Percentiles rank a stretch among this genome's conserved stretches.
These are phyloP conservation scores for Pistacia vera DNA, from an alignment of 345 rosid genomes.

Conservation along the genomic window DNA sequence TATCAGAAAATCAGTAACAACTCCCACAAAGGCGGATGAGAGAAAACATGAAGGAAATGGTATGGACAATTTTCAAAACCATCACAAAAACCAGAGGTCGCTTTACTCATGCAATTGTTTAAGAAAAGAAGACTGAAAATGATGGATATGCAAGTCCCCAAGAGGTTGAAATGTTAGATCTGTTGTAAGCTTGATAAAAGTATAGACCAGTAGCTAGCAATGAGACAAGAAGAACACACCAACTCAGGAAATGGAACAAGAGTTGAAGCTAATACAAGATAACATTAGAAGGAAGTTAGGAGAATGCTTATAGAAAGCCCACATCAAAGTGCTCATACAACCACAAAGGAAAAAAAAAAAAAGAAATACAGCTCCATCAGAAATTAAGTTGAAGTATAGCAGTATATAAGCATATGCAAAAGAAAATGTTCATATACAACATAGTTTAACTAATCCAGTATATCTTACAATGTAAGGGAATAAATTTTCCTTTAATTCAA, in stretches of 20 bases:
- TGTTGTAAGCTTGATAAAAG: background rate
- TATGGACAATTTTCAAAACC: background rate
- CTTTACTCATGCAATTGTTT: background rate
- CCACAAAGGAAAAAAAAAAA: background rate
- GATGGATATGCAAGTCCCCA: background rate
- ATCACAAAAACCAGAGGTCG: background rate
- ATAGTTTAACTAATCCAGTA: too few species aligned
- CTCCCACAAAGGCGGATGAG: background rate
- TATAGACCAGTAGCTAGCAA: background rate
- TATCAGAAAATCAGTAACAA: background rate
- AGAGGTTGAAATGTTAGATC: background rate
- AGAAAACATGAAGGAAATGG: background rate
- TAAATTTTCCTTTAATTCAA: too few species aligned
- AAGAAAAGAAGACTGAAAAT: background rate
- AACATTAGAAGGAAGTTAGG: background rate
- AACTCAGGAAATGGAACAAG: background rate
- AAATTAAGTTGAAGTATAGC: background rate
- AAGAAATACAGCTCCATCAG: background rate
- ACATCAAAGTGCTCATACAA: background rate
- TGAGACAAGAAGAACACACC: background rate
- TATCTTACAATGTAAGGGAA: too few species aligned
- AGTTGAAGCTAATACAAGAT: background rate
- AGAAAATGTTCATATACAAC: too few species aligned
- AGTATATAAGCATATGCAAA: too few species aligned
- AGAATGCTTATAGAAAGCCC: background rate